Conservation (phyloP, 2,329 filamentous ascomycete genomes). For the Pseudocercospora crystallina region DNA sequence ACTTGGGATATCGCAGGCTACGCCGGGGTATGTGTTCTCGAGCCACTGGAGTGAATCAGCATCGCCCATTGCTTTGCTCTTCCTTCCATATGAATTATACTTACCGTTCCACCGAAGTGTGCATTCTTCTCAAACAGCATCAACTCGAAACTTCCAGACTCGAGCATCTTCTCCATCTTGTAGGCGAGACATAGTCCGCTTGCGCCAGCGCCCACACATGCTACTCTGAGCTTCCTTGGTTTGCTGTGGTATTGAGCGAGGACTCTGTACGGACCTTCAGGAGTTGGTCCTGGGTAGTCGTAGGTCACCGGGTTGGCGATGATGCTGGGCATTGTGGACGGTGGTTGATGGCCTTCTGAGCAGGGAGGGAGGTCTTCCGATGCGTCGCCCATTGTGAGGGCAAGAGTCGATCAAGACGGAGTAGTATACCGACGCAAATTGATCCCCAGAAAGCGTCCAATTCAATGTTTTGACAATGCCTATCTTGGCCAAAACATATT, state of each 20-base stretch:
- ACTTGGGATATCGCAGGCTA: slow-evolving; percentile 44
- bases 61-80: too few relatives aligned
- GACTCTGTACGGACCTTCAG: slow-evolving; percentile 14
- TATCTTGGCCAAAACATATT: too few relatives aligned
- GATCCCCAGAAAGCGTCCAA: too few relatives aligned
- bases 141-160: neutral
- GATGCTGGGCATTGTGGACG: slow-evolving; percentile 14
- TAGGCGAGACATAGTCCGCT: slow-evolving; percentile 1
- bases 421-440: too few relatives aligned
- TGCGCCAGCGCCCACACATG: neutral
- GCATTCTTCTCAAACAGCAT: slow-evolving; percentile 4
- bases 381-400: neutral
- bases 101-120: slow-evolving; percentile 27
- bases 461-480: too few relatives aligned
- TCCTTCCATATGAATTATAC: too few relatives aligned
- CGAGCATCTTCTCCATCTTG: slow-evolving; percentile 1
- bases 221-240: neutral
- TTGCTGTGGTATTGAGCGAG: slow-evolving; percentile 17
- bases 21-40: slow-evolving; percentile 36
- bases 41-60: slow-evolving; percentile 5
- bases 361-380: neutral
- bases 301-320: slow-evolving; percentile 14
- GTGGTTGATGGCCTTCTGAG: slow-evolving; percentile 2
- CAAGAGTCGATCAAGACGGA: neutral
- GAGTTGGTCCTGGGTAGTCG: slow-evolving; percentile 11